Evolutionary conservation across 768 basidiomycete species (phyloP).

Genomic region (Naganishia randhawae): DNA sequence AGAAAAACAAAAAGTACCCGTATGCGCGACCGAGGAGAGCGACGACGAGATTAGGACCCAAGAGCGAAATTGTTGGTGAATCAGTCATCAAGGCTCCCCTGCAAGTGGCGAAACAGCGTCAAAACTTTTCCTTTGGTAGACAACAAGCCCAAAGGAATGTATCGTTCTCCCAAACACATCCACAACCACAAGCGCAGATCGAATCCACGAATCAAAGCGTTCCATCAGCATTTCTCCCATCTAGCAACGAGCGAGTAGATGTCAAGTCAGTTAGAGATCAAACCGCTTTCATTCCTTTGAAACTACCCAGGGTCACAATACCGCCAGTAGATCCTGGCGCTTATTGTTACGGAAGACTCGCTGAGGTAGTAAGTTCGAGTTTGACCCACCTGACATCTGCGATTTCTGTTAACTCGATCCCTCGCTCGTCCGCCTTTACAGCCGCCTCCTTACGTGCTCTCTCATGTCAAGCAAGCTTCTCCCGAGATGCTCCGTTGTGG

Average conservation of each 20-base stretch:
- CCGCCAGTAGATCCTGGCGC: conserved; percentile 8
- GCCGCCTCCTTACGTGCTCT: conserved; percentile 2
- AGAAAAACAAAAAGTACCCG: conserved; percentile 8
- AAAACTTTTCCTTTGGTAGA: conserved; percentile 14
- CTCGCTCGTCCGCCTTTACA: neutral
- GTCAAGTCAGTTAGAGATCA: neutral
- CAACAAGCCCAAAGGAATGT: neutral
- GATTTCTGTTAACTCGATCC: neutral
- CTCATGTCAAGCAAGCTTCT: conserved; percentile 2
- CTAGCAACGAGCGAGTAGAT: neutral
- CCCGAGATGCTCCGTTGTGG: neutral
- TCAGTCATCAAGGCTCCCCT: neutral
- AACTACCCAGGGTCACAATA: conserved; percentile 9
- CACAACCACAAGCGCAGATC: neutral
- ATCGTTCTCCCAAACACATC: neutral
- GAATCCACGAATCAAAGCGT: too few species aligned
- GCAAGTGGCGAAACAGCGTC: conserved; percentile 3
- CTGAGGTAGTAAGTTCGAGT: neutral
- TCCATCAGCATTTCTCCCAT: neutral
- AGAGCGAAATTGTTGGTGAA: neutral
- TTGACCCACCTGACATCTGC: neutral
- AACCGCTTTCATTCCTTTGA: conserved; percentile 10
- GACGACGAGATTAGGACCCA: neutral
- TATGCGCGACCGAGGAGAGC: conserved; percentile 22
- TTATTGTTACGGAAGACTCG: conserved; percentile 7